Percentiles rank a stretch among this genome's conserved stretches.
phyloP scores from a whole-genome alignment of 345 rosid species.

The Ceriops tagal region DNA sequence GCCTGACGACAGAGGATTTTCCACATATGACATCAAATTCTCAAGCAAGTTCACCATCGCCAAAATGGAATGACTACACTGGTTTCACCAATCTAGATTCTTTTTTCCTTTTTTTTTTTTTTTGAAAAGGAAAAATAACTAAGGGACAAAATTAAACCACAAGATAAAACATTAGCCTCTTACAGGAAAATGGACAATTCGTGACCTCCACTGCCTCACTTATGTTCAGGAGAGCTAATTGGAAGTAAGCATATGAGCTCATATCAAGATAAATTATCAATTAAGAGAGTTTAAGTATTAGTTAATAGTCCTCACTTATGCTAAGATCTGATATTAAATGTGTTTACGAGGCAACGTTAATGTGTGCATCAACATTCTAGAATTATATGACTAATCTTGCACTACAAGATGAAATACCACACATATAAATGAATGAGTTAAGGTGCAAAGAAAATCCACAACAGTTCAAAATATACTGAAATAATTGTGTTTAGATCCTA shows the following conservation, averaged over 20 bases:
- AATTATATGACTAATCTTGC: too few species aligned
- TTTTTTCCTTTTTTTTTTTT: neutral
- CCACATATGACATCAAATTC: conserved; percentile 16
- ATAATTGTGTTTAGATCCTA: conserved; percentile 19
- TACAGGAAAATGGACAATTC: neutral
- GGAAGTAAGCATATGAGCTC: too few species aligned
- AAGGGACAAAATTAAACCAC: neutral
- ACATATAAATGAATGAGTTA: neutral
- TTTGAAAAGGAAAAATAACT: too few species aligned
- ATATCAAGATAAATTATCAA: too few species aligned
- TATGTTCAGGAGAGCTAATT: too few species aligned
- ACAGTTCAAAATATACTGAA: neutral
- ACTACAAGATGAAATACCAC: neutral
- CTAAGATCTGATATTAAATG: neutral
- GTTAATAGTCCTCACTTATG: neutral
- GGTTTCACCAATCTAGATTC: neutral
- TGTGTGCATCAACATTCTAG: too few species aligned
- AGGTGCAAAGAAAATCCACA: neutral
- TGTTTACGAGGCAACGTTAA: too few species aligned
- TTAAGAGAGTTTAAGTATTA: neutral
- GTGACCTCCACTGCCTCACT: too few species aligned
- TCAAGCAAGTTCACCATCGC: conserved; percentile 8
- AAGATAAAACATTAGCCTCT: neutral
- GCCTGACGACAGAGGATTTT: conserved; percentile 39
- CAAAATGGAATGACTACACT: neutral